Evolutionary conservation across 345 rosid species (phyloP), one percentile per base, ranked within the genome.

Genomic region (Turnera subulata): DNA sequence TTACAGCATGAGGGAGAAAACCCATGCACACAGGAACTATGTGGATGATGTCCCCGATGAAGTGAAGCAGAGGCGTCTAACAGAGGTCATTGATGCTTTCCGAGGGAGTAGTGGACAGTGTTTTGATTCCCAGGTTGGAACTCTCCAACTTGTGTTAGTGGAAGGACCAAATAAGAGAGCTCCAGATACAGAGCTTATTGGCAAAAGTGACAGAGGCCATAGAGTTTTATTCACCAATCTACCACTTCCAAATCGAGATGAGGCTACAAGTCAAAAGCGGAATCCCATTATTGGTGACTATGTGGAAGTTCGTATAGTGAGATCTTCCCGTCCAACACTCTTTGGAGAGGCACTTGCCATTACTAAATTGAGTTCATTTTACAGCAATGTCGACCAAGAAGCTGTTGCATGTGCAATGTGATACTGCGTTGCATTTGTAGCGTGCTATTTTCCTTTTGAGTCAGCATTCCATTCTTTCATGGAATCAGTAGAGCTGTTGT

Each of bases 91-190:
- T 1, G 76, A 80, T 68, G 83, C 82, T 13, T 92, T 84, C 66
- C 85, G 95, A 0, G 94, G 76, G 62, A 86, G 89, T 38, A 89
- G 95, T 11, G 97, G 89, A 60, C 80, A 80, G 21, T 77, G 82
- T 67, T 89, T 50, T 20, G 94, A 86, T 72, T 73, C 84, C 46
- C 95, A 86, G 64, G 66, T 92, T 0, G 91, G 91, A 62, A 82
- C 80, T 10, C 20, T 64, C 58, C 98, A 86, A 55, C 83, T 92
- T 11, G 86, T 83, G 23, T 66, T 89, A 59, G 85, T 92, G 1
- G 98, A 92, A 82, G 97, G 98, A 58, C 93, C 91, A 32, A 92
- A 86, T 75, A 86, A 74, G 74, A 80, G 91, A 80, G 93, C 93
- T 62, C 98, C 95, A 4, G 86, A 82, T 43, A 82, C 85, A 10